These are phyloP conservation scores for Trametes punicea DNA, from an alignment of 768 basidiomycete species.

Conservation along the genomic window DNA sequence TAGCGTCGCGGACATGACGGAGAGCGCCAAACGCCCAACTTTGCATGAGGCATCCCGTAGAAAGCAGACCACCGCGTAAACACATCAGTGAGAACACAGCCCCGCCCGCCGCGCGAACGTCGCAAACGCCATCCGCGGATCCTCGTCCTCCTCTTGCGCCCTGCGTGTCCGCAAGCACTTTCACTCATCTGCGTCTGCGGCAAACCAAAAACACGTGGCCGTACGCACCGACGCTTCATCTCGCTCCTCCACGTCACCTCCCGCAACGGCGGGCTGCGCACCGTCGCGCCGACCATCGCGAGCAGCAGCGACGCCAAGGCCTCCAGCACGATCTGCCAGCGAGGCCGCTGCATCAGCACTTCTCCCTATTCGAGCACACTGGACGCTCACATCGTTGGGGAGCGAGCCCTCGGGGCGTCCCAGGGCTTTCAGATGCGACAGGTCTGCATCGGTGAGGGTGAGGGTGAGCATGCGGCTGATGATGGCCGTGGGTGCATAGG, in stretches of 20 bases:
- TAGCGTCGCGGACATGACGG: no score
- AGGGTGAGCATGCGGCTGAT: no score
- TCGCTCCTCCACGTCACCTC: conserved; percentile 90
- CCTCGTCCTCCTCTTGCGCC: conserved; percentile 23
- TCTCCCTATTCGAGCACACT: neutral
- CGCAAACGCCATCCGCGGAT: conserved; percentile 26
- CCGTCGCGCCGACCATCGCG: conserved; percentile 70
- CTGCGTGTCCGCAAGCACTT: conserved; percentile 1
- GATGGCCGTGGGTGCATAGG: no score
- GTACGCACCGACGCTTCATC: conserved; percentile 74
- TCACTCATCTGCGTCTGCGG: neutral
- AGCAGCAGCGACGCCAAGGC: conserved; percentile 59
- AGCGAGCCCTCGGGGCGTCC: conserved; percentile 65
- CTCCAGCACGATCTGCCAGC: conserved; percentile 61
- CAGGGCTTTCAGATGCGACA: conserved; percentile 73
- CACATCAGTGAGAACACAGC: no score
- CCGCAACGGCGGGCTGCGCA: conserved; percentile 64
- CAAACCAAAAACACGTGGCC: neutral
- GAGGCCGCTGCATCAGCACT: neutral
- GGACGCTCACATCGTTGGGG: conserved; percentile 53
- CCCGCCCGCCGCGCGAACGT: conserved; percentile 27
- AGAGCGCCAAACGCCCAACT: no score
- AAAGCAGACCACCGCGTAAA: no score
- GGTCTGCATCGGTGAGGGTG: no score
- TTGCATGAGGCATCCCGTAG: no score